phyloP scores from a whole-genome alignment of 2,329 filamentous ascomycete genomes.

The Colletotrichum sp. region DNA sequence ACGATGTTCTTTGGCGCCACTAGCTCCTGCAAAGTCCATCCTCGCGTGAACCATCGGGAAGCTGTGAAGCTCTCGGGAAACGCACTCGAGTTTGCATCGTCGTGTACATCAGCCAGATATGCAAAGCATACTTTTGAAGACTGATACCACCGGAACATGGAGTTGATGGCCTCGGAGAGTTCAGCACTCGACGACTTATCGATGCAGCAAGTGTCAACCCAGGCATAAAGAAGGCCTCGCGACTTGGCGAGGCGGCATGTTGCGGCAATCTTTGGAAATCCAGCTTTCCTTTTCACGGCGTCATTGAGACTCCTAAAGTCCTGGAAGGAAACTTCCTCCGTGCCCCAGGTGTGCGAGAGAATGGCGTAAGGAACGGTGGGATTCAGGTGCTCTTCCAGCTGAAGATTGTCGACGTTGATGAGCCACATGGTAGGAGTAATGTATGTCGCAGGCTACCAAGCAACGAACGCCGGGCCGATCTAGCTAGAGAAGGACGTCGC shows the following conservation, averaged over 20 bases:
- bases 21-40: neutral
- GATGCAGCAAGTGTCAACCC: neutral
- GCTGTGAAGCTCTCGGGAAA: neutral
- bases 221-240: neutral
- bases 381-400: neutral
- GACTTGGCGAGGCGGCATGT: neutral
- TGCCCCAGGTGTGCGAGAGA: conserved; percentile 23
- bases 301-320: neutral
- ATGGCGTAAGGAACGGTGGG: conserved; percentile 22
- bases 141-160: neutral
- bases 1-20: neutral
- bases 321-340: conserved; percentile 13
- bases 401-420: neutral
- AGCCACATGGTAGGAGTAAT: neutral
- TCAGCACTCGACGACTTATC: neutral
- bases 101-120: neutral
- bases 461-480: neutral
- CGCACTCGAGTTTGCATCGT: neutral
- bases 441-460: rapidly evolving
- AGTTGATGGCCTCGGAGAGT: neutral
- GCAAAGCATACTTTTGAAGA: neutral
- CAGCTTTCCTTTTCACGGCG: neutral
- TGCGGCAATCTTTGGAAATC: neutral
- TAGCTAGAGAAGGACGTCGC: neutral
- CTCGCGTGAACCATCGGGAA: neutral